Conservation (phyloP, 2,329 filamentous ascomycete species). For the Botrytis galanthina region DNA sequence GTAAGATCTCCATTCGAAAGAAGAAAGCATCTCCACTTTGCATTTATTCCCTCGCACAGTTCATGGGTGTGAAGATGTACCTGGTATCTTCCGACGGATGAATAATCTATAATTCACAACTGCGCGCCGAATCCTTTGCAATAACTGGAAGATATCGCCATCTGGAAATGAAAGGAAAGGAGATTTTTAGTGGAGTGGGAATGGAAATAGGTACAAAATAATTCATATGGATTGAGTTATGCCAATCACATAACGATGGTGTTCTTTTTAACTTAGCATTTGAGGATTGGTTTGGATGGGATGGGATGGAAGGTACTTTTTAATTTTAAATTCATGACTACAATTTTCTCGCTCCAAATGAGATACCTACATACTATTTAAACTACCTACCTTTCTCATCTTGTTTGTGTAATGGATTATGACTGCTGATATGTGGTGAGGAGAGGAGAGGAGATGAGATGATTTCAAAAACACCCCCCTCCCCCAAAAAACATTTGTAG, state of each 20-base stretch:
- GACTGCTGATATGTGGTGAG: too few species aligned
- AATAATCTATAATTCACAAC: not conserved
- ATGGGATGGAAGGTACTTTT: not conserved
- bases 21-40: not conserved
- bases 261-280: not conserved
- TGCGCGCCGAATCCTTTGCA: not conserved
- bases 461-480: too few species aligned
- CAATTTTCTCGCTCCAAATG: not conserved
- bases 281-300: not conserved
- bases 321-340: constrained; percentile 2
- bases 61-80: not conserved
- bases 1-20: constrained; percentile 32
- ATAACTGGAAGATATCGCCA: not conserved
- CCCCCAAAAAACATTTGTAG: too few species aligned
- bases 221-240: not conserved
- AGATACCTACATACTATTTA: not conserved
- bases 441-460: too few species aligned
- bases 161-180: not conserved
- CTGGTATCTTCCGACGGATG: not conserved
- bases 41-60: not conserved
- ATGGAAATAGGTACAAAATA: not conserved
- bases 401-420: not conserved
- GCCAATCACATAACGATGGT: not conserved
- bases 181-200: not conserved
- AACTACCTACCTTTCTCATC: not conserved